Evolutionary conservation across 2,329 filamentous ascomycete species (phyloP).

Genomic region (Sporothrix mexicana): DNA sequence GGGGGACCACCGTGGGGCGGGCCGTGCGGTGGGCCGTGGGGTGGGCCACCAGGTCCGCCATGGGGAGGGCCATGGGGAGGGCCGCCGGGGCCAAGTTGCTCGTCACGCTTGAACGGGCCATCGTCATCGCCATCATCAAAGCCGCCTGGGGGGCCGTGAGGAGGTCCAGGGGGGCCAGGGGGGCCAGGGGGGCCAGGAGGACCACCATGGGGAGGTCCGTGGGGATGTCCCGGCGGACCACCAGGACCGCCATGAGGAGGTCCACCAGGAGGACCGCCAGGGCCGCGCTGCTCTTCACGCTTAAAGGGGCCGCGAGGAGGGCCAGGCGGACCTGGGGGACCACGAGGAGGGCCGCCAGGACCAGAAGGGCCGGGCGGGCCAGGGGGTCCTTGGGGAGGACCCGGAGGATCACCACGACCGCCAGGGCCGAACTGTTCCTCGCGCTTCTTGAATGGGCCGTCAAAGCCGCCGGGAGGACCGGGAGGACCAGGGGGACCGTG

Average conservation of each 20-base stretch:
- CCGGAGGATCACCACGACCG: background rate
- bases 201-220: too few relatives aligned
- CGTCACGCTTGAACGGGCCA: background rate
- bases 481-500: too few relatives aligned
- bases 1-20: background rate
- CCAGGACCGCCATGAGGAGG: too few relatives aligned
- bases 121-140: background rate
- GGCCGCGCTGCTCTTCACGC: too few relatives aligned
- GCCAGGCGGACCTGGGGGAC: too few relatives aligned
- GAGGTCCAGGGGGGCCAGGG: too few relatives aligned
- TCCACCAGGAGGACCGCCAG: too few relatives aligned
- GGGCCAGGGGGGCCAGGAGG: too few relatives aligned
- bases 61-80: background rate
- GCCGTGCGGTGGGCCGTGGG: too few relatives aligned
- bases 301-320: too few relatives aligned
- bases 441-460: too few relatives aligned
- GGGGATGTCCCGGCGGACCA: background rate
- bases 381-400: background rate
- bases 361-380: background rate
- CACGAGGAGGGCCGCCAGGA: background rate
- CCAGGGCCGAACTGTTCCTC: background rate
- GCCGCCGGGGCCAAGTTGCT: background rate
- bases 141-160: background rate
- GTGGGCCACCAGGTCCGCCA: background rate
- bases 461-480: too few relatives aligned